phyloP scores from a whole-genome alignment of 176 grass and related monocot species.

The Carex kokanica region DNA sequence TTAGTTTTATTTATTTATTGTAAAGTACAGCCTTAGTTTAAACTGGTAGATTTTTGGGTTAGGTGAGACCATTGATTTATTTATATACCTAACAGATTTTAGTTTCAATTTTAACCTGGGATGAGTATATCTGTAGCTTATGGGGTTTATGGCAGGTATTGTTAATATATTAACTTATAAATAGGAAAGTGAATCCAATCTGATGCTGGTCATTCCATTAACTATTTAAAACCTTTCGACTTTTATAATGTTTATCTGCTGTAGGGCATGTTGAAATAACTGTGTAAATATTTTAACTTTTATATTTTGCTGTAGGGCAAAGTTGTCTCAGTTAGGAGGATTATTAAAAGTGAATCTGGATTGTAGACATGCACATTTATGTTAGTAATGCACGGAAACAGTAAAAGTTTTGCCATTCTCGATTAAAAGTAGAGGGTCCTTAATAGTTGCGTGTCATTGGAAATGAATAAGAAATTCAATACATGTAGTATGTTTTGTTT shows the following conservation, averaged over 20 bases:
- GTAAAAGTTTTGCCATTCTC: background rate
- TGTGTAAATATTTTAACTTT: background rate
- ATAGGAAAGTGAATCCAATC: too few relatives aligned
- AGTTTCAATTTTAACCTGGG: background rate
- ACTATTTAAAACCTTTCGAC: too few relatives aligned
- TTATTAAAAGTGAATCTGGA: background rate
- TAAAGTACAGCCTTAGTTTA: background rate
- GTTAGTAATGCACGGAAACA: background rate
- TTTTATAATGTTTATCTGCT: too few relatives aligned
- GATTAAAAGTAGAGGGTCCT: background rate
- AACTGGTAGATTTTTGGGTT: background rate
- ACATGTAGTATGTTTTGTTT: background rate
- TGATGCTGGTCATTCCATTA: too few relatives aligned
- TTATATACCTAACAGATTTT: background rate
- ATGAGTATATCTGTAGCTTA: too few relatives aligned
- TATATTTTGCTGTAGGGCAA: too few relatives aligned
- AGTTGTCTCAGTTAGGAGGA: background rate
- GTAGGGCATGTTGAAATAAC: background rate
- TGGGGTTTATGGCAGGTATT: too few relatives aligned
- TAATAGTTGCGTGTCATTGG: background rate
- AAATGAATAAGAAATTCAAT: conserved; percentile 2
- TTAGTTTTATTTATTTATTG: background rate
- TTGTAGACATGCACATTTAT: background rate
- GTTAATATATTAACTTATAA: too few relatives aligned
- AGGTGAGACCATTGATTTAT: background rate